Base-by-base conservation (phyloP, 73 alveolate species). In the Paramecium sexaurelia region DNA sequence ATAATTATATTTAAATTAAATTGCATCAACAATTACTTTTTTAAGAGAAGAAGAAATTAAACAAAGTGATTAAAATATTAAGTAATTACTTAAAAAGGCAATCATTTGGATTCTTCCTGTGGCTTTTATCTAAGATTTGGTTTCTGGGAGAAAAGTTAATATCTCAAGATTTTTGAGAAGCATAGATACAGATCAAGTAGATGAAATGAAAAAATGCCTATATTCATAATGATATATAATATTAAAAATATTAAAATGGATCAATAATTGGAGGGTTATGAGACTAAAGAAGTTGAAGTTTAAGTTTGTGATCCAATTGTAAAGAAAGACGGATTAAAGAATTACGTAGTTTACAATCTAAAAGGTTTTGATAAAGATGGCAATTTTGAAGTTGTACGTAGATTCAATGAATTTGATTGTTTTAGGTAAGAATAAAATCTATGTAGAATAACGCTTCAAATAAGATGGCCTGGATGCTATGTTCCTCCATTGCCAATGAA, bases 401-500 rank as follows among this genome's bases (percentile, higher is more conserved):
- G 94, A 69, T 88, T 41, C 91, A 88, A 82, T 68, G 94, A 88
- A 33, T 88, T 88, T 33, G 94, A 88, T 88, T 40, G 85, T 36
- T 86, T 66, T 37, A 66, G 87, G 87, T 73, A 73, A n/a, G 26
- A 7, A 13, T 32, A 6, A 33, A 15, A 11, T 11, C 26, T 78
- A 40, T 10, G 5, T 41, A 78, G 83, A 88, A 35, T 41, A 10
- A 41, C 47, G 22, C 78, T 88, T 24, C 41, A 20, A 10, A 41
- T 55, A 45, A 9, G 94, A 88, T 88, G 94, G 94, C 94, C 94
- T 69, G 85, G 91, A 5, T 88, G 94, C 32, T 88, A 88, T 41
- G 20, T 88, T 13, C 94, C 94, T 32, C 94, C 94, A 24, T 40
- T 88, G 8, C 94, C 94, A n/a, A 57, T 43, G 10, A 88, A 88